A percentile compares a stretch with the other conserved stretches of the same genome.
Conservation (phyloP, 345 rosid genomes). For the Eucalyptus sp. region DNA sequence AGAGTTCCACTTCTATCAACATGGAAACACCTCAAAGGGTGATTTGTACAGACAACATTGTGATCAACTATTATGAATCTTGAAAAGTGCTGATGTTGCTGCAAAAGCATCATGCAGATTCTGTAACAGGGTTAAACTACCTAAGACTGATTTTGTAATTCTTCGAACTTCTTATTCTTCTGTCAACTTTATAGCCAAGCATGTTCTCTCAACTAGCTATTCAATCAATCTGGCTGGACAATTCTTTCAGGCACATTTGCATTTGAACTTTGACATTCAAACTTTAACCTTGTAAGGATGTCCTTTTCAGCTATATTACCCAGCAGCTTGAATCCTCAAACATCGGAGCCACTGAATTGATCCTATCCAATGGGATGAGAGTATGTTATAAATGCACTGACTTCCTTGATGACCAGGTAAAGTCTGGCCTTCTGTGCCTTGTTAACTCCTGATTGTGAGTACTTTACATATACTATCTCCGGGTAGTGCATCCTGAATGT, state of each 20-base stretch:
- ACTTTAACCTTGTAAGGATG: constrained; percentile 9
- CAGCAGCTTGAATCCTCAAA: constrained; percentile 47
- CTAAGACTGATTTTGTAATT: not conserved
- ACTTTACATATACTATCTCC: not conserved
- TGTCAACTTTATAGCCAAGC: not conserved
- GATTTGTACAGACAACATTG: not conserved
- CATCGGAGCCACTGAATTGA: constrained; percentile 74
- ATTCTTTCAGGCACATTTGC: not conserved
- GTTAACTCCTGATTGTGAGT: not conserved
- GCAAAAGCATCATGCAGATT: not conserved
- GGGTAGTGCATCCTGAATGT: not conserved
- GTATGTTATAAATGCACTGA: constrained; percentile 79
- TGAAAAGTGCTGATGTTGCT: not conserved
- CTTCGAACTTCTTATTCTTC: not conserved
- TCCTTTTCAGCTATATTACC: constrained; percentile 37
- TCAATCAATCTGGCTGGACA: not conserved
- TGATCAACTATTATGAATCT: not conserved
- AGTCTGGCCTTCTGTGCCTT: not conserved
- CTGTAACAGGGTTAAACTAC: not conserved
- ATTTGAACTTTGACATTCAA: not conserved
- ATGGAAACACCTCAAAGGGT: not conserved
- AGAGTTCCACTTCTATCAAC: not conserved
- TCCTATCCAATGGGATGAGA: constrained; percentile 79
- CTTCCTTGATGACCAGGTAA: constrained; percentile 89
- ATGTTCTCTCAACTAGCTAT: not conserved